A percentile compares a stretch with the other conserved stretches of the same genome.
phyloP scores from a whole-genome alignment of 2,329 filamentous ascomycete species.

The Plenodomus biglobosus region DNA sequence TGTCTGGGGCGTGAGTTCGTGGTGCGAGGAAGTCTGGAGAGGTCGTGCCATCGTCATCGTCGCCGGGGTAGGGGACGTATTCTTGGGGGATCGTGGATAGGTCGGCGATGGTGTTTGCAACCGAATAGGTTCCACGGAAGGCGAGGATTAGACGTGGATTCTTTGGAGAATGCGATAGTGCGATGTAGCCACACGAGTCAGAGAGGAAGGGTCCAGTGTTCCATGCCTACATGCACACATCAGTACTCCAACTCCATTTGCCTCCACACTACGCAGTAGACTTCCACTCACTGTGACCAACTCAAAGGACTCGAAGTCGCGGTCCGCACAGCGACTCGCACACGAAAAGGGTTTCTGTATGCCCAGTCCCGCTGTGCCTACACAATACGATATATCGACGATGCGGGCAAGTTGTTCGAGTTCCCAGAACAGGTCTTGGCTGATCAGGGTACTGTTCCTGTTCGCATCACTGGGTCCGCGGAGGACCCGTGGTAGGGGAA shows the following conservation, averaged over 20 bases:
- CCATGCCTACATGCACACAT: conserved; percentile 64
- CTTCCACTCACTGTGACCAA: conserved; percentile 60
- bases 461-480: conserved; percentile 15
- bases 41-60: conserved; percentile 47
- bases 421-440: conserved; percentile 69
- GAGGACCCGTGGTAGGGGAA: conserved; percentile 31
- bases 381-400: conserved; percentile 93
- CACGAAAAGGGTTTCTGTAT: conserved; percentile 83
- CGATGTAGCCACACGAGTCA: conserved; percentile 93
- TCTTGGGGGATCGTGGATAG: conserved; percentile 85
- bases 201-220: conserved; percentile 84
- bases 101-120: conserved; percentile 88
- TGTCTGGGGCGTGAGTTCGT: conserved; percentile 10
- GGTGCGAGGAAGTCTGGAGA: conserved; percentile 27
- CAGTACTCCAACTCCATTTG: conserved; percentile 3
- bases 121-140: conserved; percentile 91
- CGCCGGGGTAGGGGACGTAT: conserved; percentile 81
- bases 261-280: too few species aligned
- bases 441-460: conserved; percentile 52
- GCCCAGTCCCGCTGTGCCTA: conserved; percentile 80
- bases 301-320: conserved; percentile 77
- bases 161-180: conserved; percentile 70
- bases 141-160: conserved; percentile 74
- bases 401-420: conserved; percentile 87
- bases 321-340: conserved; percentile 77